Evolutionary conservation across 345 rosid species (phyloP), one percentile per base, ranked within the genome.

Genomic region (Citrus inodora): DNA sequence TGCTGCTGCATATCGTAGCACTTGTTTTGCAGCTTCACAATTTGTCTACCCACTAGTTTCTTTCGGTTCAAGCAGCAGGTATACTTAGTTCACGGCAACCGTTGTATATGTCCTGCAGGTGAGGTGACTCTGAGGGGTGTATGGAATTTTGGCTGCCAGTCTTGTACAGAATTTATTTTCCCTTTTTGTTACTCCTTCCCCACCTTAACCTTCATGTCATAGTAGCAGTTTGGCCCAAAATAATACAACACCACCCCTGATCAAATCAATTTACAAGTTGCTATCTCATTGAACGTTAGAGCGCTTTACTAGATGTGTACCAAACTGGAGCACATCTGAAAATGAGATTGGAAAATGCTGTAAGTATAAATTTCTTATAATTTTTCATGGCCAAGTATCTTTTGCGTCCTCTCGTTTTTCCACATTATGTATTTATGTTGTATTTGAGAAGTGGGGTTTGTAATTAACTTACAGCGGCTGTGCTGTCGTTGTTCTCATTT

Each of bases 361-460:
- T 87, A 91, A 91, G 80, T 91, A 33, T 33, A 89, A 85, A 4
- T 83, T 84, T 79, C 81, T 74, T 83, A 78, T 85, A 68, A 76
- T 65, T 66, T 82, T 80, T 77, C 78, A 76, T 53, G 19, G 76
- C n/a, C 22, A 28, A 70, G 37, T 70, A 30, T 69, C 14, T 9
- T 33, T 28, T 62, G 22, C 38, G 3, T 35, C 24, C 60, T 73
- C 32, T 0, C 32, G 14, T 10, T 35, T 30, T 1, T 33, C 63
- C 19, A 9, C 71, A 2, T 25, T 7, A 11, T 35, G 1, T 61
- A 66, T 46, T 46, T 13, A 46, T 46, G 17, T 13, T 11, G 14
- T 76, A 75, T 76, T 63, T 17, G 16, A 16, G 51, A 4, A 1
- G 59, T 60, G 32, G 51, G 51, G 17, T 46, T 46, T 46, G 51